Conservation (phyloP, 768 basidiomycete genomes). For the button mushroom (Agaricus bisporus) region DNA sequence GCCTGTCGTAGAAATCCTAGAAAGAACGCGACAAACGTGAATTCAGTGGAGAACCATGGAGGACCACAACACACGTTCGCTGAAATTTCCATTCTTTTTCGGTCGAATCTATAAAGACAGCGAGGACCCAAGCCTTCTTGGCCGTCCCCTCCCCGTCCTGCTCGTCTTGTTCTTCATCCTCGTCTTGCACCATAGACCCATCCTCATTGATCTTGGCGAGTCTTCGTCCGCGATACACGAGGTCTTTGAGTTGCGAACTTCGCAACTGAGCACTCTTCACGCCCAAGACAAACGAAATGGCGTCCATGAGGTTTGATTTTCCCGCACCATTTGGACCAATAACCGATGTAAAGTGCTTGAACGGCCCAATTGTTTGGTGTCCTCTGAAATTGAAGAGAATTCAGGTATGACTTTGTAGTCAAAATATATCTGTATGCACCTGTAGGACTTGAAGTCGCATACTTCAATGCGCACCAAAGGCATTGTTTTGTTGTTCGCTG, state of each 20-base stretch:
- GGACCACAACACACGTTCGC: conserved; percentile 70
- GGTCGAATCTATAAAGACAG: conserved; percentile 74
- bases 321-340: conserved; percentile 99
- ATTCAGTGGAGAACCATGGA: too few relatives aligned
- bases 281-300: conserved; percentile 97
- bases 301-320: conserved; percentile 99
- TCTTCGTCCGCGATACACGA: conserved; percentile 87
- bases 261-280: conserved; percentile 91
- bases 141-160: conserved; percentile 75
- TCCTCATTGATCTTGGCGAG: conserved; percentile 47
- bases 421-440: conserved; percentile 30
- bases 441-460: conserved; percentile 96
- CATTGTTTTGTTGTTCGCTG: conserved; percentile 34
- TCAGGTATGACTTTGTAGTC: neutral
- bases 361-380: conserved; percentile 84
- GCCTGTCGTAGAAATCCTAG: conserved; percentile 82
- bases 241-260: conserved; percentile 89
- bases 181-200: conserved; percentile 39
- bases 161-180: conserved; percentile 42
- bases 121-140: conserved; percentile 93
- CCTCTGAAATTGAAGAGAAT: conserved; percentile 34
- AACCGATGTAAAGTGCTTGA: conserved; percentile 89
- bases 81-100: conserved; percentile 88
- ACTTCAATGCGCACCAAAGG: conserved; percentile 83
- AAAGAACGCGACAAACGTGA: conserved; percentile 14